phyloP scores from a whole-genome alignment of 176 grass and related monocot genomes.

The Thinopyrum elongatum region DNA sequence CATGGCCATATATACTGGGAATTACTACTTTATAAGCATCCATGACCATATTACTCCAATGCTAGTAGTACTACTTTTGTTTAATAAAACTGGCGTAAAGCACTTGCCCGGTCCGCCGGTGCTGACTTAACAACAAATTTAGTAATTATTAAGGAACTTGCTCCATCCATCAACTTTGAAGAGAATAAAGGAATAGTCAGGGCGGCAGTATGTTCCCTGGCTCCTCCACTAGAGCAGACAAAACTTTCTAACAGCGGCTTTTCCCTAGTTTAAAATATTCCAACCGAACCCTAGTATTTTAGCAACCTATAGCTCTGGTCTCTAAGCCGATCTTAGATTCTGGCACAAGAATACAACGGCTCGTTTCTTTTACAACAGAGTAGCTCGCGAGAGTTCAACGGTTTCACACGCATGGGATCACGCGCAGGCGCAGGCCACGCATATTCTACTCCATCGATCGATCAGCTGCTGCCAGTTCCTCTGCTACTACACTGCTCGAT shows the following conservation, averaged over 20 bases:
- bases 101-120: neutral
- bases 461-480: slow-evolving; percentile 24
- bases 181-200: slow-evolving; percentile 6
- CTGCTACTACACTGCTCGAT: slow-evolving; percentile 1
- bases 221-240: slow-evolving; percentile 25
- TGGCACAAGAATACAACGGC: neutral
- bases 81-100: neutral
- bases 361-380: neutral
- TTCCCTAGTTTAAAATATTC: slow-evolving; percentile 11
- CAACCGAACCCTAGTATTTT: neutral
- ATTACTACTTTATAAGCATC: neutral
- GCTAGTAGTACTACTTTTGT: neutral
- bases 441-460: slow-evolving; percentile 27
- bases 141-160: neutral
- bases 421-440: slow-evolving; percentile 19
- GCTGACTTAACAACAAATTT: neutral
- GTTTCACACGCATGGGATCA: slow-evolving; percentile 46
- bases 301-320: neutral
- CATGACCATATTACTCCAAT: neutral
- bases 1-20: neutral
- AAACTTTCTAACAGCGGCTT: slow-evolving; percentile 13
- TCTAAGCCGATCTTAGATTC: slow-evolving; percentile 4
- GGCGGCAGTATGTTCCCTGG: slow-evolving; percentile 45
- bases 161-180: neutral
- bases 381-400: neutral